A percentile compares a stretch with the other conserved stretches of the same genome.
phyloP scores from a whole-genome alignment of 2,329 filamentous ascomycete species.

The Curvularia sp. region DNA sequence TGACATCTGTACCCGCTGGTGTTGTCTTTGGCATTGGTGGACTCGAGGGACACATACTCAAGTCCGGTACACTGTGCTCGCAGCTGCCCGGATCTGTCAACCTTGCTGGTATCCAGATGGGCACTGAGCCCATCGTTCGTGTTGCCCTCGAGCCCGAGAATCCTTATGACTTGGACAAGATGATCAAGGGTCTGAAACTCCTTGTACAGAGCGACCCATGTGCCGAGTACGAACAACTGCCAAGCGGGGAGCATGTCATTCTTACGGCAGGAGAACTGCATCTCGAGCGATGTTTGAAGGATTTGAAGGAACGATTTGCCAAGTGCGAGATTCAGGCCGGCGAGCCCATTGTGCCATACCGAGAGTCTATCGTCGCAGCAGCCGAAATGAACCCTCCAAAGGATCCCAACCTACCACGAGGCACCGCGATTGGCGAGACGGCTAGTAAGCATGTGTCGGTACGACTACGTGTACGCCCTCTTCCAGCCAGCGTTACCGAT shows the following conservation, averaged over 20 bases:
- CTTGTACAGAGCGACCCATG: conserved; percentile 96
- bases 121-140: conserved; percentile 88
- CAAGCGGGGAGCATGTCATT: conserved; percentile 93
- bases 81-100: conserved; percentile 87
- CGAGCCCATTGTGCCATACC: conserved; percentile 92
- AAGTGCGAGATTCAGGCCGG: conserved; percentile 94
- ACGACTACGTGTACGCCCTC: conserved; percentile 75
- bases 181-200: conserved; percentile 86
- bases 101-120: conserved; percentile 81
- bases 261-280: conserved; percentile 93
- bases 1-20: conserved; percentile 86
- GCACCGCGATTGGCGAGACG: conserved; percentile 76
- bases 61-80: conserved; percentile 92
- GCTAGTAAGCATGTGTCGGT: conserved; percentile 86
- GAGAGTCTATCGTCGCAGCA: conserved; percentile 86
- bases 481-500: conserved; percentile 79
- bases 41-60: conserved; percentile 90
- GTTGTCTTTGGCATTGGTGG: conserved; percentile 95
- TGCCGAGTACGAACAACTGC: conserved; percentile 91
- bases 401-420: conserved; percentile 85
- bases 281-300: conserved; percentile 90
- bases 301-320: conserved; percentile 90
- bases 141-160: conserved; percentile 94
- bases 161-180: conserved; percentile 88
- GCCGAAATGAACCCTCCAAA: conserved; percentile 91